phyloP scores from a whole-genome alignment of 108 stramenopile genomes.

The Licmophora abbreviata region DNA sequence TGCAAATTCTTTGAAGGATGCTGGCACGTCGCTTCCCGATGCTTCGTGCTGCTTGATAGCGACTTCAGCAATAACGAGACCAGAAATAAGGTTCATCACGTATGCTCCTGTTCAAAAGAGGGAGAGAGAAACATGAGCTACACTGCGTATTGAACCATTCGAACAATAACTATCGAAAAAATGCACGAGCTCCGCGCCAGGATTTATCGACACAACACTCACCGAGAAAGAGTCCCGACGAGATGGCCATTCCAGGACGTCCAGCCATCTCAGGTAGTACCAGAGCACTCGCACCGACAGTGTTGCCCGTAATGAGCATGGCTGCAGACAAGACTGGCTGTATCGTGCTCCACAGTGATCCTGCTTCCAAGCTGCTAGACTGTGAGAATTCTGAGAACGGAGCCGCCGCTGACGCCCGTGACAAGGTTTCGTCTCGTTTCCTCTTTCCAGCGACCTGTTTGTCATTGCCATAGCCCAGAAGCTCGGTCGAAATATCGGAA shows the following conservation, averaged over 20 bases:
- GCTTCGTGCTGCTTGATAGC: slow-evolving; percentile 62
- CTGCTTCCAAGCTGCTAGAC: too few relatives aligned
- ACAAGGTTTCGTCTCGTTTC: too few relatives aligned
- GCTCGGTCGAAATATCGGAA: too few relatives aligned
- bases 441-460: too few relatives aligned
- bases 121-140: too few relatives aligned
- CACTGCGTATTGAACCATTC: too few relatives aligned
- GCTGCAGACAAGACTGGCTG: slow-evolving; percentile 20
- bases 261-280: slow-evolving; percentile 52
- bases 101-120: slow-evolving; percentile 28
- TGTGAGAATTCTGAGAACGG: too few relatives aligned
- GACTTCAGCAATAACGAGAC: slow-evolving; percentile 61
- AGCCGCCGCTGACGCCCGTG: too few relatives aligned
- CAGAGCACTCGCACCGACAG: slow-evolving; percentile 65
- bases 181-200: too few relatives aligned
- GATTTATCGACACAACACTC: too few relatives aligned
- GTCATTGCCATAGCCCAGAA: too few relatives aligned
- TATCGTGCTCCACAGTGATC: background rate
- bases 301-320: slow-evolving; percentile 63
- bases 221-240: slow-evolving; percentile 37
- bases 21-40: slow-evolving; percentile 31
- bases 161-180: too few relatives aligned
- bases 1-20: slow-evolving; percentile 70
- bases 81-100: slow-evolving; percentile 56
- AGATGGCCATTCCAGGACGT: slow-evolving; percentile 42